These are phyloP conservation scores for Chytridium lagenaria DNA, from an alignment of 371 early-diverging fungal species.

Conservation along the genomic window DNA sequence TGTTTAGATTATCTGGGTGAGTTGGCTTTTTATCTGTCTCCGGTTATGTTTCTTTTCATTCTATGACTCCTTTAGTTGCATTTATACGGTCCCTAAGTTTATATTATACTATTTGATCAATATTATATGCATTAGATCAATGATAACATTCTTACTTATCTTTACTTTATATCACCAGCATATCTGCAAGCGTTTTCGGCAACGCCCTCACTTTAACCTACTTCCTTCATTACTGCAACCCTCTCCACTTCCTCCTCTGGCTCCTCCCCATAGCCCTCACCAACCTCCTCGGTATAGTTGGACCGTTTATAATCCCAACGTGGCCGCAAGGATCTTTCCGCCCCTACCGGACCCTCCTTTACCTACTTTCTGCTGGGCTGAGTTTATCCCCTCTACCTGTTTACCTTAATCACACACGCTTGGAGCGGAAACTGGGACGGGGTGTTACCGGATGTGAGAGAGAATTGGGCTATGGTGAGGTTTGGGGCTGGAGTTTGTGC, in stretches of 20 bases:
- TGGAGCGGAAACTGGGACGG: slow-evolving; percentile 10
- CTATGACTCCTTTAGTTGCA: too few species aligned
- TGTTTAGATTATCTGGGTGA: slow-evolving; percentile 43
- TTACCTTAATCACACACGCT: slow-evolving; percentile 1
- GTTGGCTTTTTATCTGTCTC: background rate
- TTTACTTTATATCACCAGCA: too few species aligned
- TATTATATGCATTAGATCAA: too few species aligned
- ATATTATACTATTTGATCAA: too few species aligned
- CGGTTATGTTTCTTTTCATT: background rate
- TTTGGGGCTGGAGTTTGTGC: slow-evolving; percentile 11
- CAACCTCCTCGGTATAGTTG: slow-evolving; percentile 40
- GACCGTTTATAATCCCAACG: slow-evolving; percentile 29
- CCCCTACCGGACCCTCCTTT: slow-evolving; percentile 7
- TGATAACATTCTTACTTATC: too few species aligned
- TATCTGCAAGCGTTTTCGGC: slow-evolving; percentile 42
- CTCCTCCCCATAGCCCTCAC: slow-evolving; percentile 18
- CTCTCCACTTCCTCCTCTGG: slow-evolving; percentile 21
- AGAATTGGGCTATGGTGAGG: slow-evolving; percentile 21
- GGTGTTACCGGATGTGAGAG: slow-evolving; percentile 3
- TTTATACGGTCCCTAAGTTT: too few species aligned
- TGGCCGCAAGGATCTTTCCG: slow-evolving; percentile 8
- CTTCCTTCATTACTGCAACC: slow-evolving; percentile 31
- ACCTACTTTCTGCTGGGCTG: slow-evolving; percentile 11
- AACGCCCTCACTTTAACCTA: slow-evolving; percentile 22
- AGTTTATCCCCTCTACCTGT: slow-evolving; percentile 10